A percentile compares a stretch with the other conserved stretches of the same genome.
Conservation (phyloP, 75 land plant genomes). For the Chamaecyparis obtusa region DNA sequence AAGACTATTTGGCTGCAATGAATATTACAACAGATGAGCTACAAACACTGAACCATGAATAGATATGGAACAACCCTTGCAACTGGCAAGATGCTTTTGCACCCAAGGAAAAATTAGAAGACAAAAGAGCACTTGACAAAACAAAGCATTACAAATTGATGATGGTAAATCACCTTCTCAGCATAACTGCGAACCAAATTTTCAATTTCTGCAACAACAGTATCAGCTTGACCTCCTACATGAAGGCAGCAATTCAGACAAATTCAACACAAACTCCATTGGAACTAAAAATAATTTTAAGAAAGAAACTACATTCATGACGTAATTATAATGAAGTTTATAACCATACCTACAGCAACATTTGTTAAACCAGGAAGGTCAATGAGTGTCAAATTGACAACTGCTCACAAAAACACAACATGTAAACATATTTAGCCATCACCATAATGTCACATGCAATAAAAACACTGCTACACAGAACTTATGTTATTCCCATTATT, state of each 20-base stretch:
- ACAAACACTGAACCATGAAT: background rate
- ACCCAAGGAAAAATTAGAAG: no score
- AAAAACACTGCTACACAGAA: no score
- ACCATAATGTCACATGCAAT: no score
- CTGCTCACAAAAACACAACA: slow-evolving; percentile 29
- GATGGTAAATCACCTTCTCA: slow-evolving; percentile 49
- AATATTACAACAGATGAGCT: background rate
- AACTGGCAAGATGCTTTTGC: background rate
- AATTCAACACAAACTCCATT: background rate
- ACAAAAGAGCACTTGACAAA: no score
- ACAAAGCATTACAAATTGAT: background rate
- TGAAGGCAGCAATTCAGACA: background rate
- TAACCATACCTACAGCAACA: slow-evolving; percentile 82
- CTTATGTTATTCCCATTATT: no score
- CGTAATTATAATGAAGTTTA: background rate
- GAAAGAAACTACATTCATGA: no score
- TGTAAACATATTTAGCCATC: no score
- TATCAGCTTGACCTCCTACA: slow-evolving; percentile 82
- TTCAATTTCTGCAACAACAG: slow-evolving; percentile 72
- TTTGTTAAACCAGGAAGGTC: slow-evolving; percentile 95
- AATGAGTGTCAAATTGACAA: slow-evolving; percentile 89
- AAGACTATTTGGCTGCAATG: slow-evolving; percentile 73
- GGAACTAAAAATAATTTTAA: background rate
- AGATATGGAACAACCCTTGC: background rate
- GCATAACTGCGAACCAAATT: slow-evolving; percentile 82